phyloP scores from a whole-genome alignment of 345 rosid genomes.

The Populus davidiana region DNA sequence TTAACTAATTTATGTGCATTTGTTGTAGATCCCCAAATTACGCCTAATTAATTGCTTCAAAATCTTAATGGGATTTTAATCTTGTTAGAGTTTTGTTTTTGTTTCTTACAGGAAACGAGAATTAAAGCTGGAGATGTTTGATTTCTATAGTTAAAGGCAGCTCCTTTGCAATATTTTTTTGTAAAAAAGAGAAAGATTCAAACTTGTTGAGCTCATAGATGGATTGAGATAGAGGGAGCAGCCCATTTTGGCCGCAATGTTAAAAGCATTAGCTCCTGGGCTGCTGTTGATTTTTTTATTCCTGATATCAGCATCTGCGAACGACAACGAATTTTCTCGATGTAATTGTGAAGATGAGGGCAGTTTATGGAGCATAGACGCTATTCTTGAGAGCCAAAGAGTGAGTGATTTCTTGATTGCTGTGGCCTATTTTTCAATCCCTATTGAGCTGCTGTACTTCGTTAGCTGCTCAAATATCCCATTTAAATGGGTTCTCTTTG shows the following conservation, averaged over 20 bases:
- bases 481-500: slow-evolving; percentile 92
- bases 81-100: slow-evolving; percentile 5
- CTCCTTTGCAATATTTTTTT: neutral
- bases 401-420: slow-evolving; percentile 94
- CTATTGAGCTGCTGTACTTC: slow-evolving; percentile 88
- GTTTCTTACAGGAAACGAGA: slow-evolving; percentile 20
- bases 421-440: slow-evolving; percentile 91
- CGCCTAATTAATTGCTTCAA: neutral
- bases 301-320: slow-evolving; percentile 36
- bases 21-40: slow-evolving; percentile 34
- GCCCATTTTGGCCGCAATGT: slow-evolving; percentile 53
- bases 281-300: slow-evolving; percentile 47
- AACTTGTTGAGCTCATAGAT: neutral
- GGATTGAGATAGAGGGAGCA: slow-evolving; percentile 14
- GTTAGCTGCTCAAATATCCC: slow-evolving; percentile 92
- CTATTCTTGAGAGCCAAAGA: slow-evolving; percentile 72
- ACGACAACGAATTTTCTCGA: slow-evolving; percentile 42
- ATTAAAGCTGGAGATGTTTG: slow-evolving; percentile 15
- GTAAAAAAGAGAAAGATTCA: neutral
- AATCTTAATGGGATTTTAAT: slow-evolving; percentile 6
- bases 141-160: slow-evolving; percentile 13
- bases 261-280: slow-evolving; percentile 52
- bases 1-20: neutral
- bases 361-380: slow-evolving; percentile 71
- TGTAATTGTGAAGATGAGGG: slow-evolving; percentile 96